Base-by-base conservation (phyloP, 2,329 filamentous ascomycete genomes). In the Sporothrix euskadiensis region DNA sequence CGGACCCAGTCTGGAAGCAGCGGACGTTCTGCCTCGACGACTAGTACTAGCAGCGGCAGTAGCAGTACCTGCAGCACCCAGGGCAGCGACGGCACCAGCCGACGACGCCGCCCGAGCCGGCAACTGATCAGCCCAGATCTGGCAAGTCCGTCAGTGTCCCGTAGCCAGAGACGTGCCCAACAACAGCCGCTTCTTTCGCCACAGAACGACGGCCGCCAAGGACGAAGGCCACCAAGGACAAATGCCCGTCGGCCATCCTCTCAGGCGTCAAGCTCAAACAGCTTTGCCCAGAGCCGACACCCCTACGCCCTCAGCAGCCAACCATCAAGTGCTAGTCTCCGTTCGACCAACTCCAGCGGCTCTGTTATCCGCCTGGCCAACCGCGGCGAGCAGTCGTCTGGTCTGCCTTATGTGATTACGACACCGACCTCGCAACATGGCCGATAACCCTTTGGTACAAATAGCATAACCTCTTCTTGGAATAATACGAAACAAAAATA, bases 281-380 rank as follows among this genome's bases (percentile, higher is more conserved):
- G 80, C 74, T 83, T 87, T 72, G 82, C 85, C 41, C 83, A 83
- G 77, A 82, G 82, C 2, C 80, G 83, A 26, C 81, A 78, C 16
- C 81, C 82, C 47, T 86, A 84, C 74, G 78, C 79, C 5, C 76
- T 79, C 30, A 83, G 80, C 74, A 82, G 80, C 74, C 80, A 81
- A 59, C 77, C 80, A 16, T 84, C 83, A 1, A 83, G 79, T 44
- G 77, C 80, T 16, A 86, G 83, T 71, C 74, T 83, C 47, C 80
- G 83, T 44, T 83, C 83, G 35, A 79, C 78, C 30, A 78, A 77
- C 4, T 83, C 83, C 14, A 80, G 77, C 2, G 82, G 81, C 7
- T 85, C 83, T 6, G 84, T 88, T 4, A 86, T 88, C 59, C 83
- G 86, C 8, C 80, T 88, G 41, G 82, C 85, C 14, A 84, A 80